Base-by-base conservation (phyloP, 1,284 basidiomycete genomes). In the Ganoderma resinaceum region DNA sequence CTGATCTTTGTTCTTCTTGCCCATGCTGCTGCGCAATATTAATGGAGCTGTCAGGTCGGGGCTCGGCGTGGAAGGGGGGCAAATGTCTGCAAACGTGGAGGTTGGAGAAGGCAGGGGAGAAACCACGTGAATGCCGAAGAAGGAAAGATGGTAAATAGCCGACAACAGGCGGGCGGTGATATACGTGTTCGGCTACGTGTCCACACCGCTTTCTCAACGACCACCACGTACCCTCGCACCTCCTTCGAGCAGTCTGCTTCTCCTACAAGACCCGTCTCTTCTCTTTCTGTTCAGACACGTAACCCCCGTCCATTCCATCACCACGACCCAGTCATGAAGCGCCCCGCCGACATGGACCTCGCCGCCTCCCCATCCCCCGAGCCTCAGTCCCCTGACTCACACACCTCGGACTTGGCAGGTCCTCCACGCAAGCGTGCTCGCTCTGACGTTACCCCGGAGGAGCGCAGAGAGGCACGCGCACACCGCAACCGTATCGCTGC, bases 401-500 rank as follows among this genome's bases (percentile, higher is more conserved):
- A 75, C 66, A 68, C 73, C 46, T 65, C 70, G 18, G 76, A 78
- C 58, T 37, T 46, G 60, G 75, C 81, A 42, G 85, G 84, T 61
- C 86, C 87, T 37, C 85, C 89, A 49, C 87, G 91, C 73, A 93
- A 93, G 78, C 91, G 92, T 52, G 78, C 87, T 46, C 89, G 92
- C 74, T 85, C 88, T 14, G 87, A 87, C 20, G 64, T 85, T 59
- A 83, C 86, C 5, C 82, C 89, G 0, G 93, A 94, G 72, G 91
- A 94, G 76, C 91, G 92, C 77, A 92, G 89, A 76, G 93, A 94
- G 78, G 93, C 93, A 52, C 86, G 92, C 69, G 92, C 92, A 23
- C 92, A 94, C 81, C 87, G 93, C 68, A 94, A 94, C 79, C 87
- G 92, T 65, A 93, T 94, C 78, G 93, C 93, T 12, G 93, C 93